These are phyloP conservation scores for Gossypium gossypioides DNA, from an alignment of 441 rosid genomes.

Conservation along the genomic window DNA sequence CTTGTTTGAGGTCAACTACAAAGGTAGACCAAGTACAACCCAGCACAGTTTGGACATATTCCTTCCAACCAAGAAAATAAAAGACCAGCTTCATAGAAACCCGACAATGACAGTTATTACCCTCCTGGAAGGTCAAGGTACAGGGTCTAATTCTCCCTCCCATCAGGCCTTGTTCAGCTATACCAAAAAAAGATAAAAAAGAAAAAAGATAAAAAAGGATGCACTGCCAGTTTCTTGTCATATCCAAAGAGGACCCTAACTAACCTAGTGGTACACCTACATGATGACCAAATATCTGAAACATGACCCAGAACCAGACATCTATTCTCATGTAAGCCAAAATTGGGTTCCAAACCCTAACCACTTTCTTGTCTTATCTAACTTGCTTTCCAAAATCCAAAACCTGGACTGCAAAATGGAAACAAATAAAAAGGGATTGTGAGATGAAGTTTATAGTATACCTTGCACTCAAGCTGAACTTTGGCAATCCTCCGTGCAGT, in stretches of 20 bases:
- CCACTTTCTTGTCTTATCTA: not conserved
- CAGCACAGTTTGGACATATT: no score
- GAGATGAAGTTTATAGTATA: conserved; percentile 19
- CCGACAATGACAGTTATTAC: not conserved
- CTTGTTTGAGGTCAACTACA: no score
- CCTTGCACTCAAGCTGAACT: conserved; percentile 93
- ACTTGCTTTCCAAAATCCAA: not conserved
- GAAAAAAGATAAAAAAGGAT: not conserved
- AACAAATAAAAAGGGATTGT: not conserved
- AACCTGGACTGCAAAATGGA: not conserved
- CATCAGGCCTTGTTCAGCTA: not conserved
- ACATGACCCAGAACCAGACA: not conserved
- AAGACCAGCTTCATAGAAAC: not conserved
- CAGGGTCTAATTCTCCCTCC: not conserved
- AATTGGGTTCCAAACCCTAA: not conserved
- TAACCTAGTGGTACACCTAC: not conserved
- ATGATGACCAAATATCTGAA: not conserved
- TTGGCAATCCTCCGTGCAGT: conserved; percentile 84
- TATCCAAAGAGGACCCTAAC: not conserved
- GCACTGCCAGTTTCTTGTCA: not conserved
- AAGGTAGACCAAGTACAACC: no score
- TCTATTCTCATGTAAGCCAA: not conserved
- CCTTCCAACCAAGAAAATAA: not conserved
- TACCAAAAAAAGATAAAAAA: not conserved
- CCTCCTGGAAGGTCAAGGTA: not conserved